phyloP scores from a whole-genome alignment of 495 filamentous ascomycete genomes.

The Lepidopterella palustris region DNA sequence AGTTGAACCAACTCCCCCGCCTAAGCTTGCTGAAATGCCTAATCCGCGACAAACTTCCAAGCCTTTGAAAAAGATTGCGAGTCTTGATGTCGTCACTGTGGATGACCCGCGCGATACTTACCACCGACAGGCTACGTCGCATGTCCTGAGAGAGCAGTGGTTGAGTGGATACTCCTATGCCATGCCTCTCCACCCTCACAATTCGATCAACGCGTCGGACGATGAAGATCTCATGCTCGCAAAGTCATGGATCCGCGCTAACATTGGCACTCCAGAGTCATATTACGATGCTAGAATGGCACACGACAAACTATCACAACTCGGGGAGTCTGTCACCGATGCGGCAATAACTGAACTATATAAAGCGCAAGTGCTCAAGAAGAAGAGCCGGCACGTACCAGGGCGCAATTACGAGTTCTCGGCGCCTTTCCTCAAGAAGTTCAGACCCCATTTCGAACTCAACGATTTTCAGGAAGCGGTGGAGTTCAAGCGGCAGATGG shows the following conservation, averaged over 20 bases:
- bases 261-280: slow-evolving; percentile 47
- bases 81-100: background rate
- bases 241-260: slow-evolving; percentile 59
- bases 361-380: background rate
- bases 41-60: background rate
- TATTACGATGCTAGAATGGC: slow-evolving; percentile 43
- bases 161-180: background rate
- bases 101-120: slow-evolving; percentile 5
- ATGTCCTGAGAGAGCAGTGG: slow-evolving; percentile 1
- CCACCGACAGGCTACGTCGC: background rate
- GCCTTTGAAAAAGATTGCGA: background rate
- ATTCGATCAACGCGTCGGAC: background rate
- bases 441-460: slow-evolving; percentile 46
- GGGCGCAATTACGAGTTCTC: slow-evolving; percentile 28
- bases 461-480: slow-evolving; percentile 33
- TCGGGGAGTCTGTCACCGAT: slow-evolving; percentile 35
- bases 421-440: slow-evolving; percentile 45
- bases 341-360: slow-evolving; percentile 5
- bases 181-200: slow-evolving; percentile 2
- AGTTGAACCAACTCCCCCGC: slow-evolving; percentile 28
- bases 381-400: slow-evolving; percentile 13
- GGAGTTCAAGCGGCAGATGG: slow-evolving; percentile 35
- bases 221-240: slow-evolving; percentile 29
- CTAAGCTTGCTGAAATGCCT: slow-evolving; percentile 12
- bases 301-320: slow-evolving; percentile 37